Base-by-base conservation (phyloP, 371 early-diverging fungal species). In the Globomyces sp. region DNA sequence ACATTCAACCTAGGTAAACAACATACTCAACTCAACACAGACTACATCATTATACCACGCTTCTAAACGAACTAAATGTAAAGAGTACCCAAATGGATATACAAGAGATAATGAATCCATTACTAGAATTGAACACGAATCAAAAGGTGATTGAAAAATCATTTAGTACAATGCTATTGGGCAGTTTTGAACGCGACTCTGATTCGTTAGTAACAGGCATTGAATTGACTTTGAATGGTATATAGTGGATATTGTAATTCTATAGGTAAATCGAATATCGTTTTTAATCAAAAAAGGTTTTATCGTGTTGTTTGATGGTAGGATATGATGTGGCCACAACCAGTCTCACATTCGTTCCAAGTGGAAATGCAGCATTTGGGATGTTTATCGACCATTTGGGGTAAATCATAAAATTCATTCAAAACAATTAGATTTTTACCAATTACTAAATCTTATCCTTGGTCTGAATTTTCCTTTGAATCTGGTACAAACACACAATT, bases 301-400 rank as follows among this genome's bases (percentile, higher is more conserved):
- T 24, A 24, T 24, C 24, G 24, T 24, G 24, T 24, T 24, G 24
- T 37, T 36, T 39, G 5, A 46, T 60, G 6, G 61, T 42, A 9
- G 61, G 61, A 43, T 60, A n/a, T 50, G 36, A 60, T 36, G 36
- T 42, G 6, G 40, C 36, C 6, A 48, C 8, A 48, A 36, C 43
- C 46, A 10, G 36, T 6, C 61, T 60, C 36, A 41, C 41, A 8
- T 60, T 60, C 13, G 37, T 5, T 9, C 61, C 61, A 8, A 60
- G 24, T 55, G 40, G 55, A 1, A 55, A 55, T 39, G 55, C 55
- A 55, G 40, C 55, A 39, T 55, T 55, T 55, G 55, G 55, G 4
- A 55, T 55, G 55, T 55, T 55, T 55, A 40, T 55, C 40, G 55
- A 55, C 13, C 55, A 55, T 9, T n/a, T 55, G 55, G 55, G 55